A percentile compares a stretch with the other conserved stretches of the same genome.
phyloP scores from a whole-genome alignment of 768 basidiomycete species.

The Pisolithus sp. region DNA sequence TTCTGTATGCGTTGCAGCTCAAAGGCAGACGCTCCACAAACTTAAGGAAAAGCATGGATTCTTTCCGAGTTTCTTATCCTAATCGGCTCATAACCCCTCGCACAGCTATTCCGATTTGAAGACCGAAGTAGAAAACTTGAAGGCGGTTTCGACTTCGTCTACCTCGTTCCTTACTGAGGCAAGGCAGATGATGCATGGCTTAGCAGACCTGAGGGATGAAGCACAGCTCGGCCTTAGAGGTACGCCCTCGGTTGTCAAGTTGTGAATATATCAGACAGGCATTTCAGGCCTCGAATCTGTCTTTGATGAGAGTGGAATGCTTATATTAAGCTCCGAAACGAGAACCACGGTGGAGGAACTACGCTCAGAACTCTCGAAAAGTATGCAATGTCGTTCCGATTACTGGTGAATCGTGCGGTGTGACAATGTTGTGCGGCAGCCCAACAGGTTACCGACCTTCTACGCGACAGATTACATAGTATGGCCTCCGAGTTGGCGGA shows the following conservation, averaged over 20 bases:
- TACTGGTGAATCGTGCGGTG: neutral
- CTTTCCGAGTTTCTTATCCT: neutral
- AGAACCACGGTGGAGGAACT: slow-evolving; percentile 28
- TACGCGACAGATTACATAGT: slow-evolving; percentile 39
- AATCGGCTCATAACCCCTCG: neutral
- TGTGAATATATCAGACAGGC: neutral
- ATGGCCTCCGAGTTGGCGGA: slow-evolving; percentile 39
- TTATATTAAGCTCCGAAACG: slow-evolving; percentile 20
- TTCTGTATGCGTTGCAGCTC: slow-evolving; percentile 1
- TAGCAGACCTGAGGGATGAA: slow-evolving; percentile 17
- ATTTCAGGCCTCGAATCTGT: slow-evolving; percentile 24
- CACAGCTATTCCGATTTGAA: slow-evolving; percentile 26
- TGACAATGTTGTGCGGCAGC: slow-evolving; percentile 24
- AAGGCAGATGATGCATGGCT: slow-evolving; percentile 19
- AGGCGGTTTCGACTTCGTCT: slow-evolving; percentile 17
- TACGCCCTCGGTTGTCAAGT: slow-evolving; percentile 6
- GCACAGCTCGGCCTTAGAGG: slow-evolving; percentile 20
- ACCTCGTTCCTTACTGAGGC: slow-evolving; percentile 18
- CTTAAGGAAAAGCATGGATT: slow-evolving; percentile 15
- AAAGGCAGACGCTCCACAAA: slow-evolving; percentile 17
- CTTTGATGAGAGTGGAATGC: slow-evolving; percentile 21
- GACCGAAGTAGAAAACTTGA: slow-evolving; percentile 23
- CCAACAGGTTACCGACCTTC: slow-evolving; percentile 43
- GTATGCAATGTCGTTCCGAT: slow-evolving; percentile 16
- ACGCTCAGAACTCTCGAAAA: slow-evolving; percentile 29